These are phyloP conservation scores for Zasmidium citrigriseum DNA, from an alignment of 2,329 filamentous ascomycete species.

Conservation along the genomic window DNA sequence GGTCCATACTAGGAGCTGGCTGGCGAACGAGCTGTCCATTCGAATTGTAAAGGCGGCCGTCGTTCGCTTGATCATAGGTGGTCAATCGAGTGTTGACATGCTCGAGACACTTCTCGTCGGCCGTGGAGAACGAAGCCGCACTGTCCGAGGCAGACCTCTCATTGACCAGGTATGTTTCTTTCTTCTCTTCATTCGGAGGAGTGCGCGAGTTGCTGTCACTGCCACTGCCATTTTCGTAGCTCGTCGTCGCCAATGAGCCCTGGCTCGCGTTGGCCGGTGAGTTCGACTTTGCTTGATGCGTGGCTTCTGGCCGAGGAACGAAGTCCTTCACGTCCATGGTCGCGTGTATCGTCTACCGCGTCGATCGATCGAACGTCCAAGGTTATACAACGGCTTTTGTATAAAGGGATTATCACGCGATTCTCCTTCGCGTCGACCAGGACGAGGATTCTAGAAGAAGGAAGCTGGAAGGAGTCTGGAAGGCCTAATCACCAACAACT, in stretches of 20 bases:
- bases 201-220: neutral
- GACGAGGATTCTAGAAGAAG: no score
- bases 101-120: neutral
- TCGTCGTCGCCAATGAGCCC: neutral
- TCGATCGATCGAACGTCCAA: neutral
- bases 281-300: neutral
- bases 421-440: no score
- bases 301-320: neutral
- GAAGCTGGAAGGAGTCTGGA: no score
- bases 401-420: no score
- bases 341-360: neutral
- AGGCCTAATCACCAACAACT: no score
- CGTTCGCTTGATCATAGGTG: slow-evolving; percentile 6
- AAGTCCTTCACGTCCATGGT: neutral
- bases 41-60: slow-evolving; percentile 4
- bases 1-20: slow-evolving; percentile 16
- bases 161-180: neutral
- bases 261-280: neutral
- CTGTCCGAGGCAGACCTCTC: neutral
- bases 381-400: neutral
- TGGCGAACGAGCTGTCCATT: slow-evolving; percentile 10
- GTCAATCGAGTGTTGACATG: slow-evolving; percentile 6
- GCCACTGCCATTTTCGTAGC: neutral
- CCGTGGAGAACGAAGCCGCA: neutral
- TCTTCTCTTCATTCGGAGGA: neutral